These are phyloP conservation scores for Plenodomus tracheiphilus DNA, from an alignment of 2,329 filamentous ascomycete genomes.

Conservation along the genomic window DNA sequence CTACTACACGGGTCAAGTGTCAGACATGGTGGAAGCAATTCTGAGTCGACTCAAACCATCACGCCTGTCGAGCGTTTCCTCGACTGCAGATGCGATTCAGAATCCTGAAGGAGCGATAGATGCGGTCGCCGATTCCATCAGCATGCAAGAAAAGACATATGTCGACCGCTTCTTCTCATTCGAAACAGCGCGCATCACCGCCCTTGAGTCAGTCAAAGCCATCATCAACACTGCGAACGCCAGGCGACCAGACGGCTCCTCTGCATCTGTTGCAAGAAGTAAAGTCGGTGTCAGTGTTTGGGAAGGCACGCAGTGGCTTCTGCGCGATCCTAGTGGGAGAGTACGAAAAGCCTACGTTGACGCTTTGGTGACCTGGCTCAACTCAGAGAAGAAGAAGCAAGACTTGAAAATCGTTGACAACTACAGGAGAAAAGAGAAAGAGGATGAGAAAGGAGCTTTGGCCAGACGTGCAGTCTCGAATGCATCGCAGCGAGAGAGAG, in stretches of 20 bases:
- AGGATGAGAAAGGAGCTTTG: slow-evolving; percentile 49
- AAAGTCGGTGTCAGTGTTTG: slow-evolving; percentile 80
- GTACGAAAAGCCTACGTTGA: slow-evolving; percentile 87
- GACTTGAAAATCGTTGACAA: slow-evolving; percentile 68
- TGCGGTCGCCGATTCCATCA: slow-evolving; percentile 52
- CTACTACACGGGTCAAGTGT: slow-evolving; percentile 95
- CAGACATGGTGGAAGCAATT: slow-evolving; percentile 87
- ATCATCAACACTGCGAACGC: slow-evolving; percentile 80
- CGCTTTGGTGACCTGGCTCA: slow-evolving; percentile 81
- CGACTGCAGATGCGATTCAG: slow-evolving; percentile 53
- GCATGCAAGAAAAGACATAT: slow-evolving; percentile 55
- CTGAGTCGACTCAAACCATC: slow-evolving; percentile 75
- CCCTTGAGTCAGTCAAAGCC: slow-evolving; percentile 77
- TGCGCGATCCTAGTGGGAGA: slow-evolving; percentile 75
- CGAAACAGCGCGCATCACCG: slow-evolving; percentile 63
- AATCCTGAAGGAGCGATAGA: slow-evolving; percentile 55
- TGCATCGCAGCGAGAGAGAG: slow-evolving; percentile 64
- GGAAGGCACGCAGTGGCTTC: slow-evolving; percentile 95
- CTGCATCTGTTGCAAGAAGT: slow-evolving; percentile 67
- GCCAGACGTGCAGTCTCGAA: slow-evolving; percentile 70
- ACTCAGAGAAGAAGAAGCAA: slow-evolving; percentile 71
- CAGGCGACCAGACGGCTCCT: slow-evolving; percentile 45
- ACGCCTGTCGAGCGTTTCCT: slow-evolving; percentile 48
- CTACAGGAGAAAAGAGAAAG: slow-evolving; percentile 46
- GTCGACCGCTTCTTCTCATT: slow-evolving; percentile 66